Evolutionary conservation across 2,329 filamentous ascomycete genomes (phyloP), one percentile per base, ranked within the genome.

Genomic region (Annulohypoxylon truncatum): DNA sequence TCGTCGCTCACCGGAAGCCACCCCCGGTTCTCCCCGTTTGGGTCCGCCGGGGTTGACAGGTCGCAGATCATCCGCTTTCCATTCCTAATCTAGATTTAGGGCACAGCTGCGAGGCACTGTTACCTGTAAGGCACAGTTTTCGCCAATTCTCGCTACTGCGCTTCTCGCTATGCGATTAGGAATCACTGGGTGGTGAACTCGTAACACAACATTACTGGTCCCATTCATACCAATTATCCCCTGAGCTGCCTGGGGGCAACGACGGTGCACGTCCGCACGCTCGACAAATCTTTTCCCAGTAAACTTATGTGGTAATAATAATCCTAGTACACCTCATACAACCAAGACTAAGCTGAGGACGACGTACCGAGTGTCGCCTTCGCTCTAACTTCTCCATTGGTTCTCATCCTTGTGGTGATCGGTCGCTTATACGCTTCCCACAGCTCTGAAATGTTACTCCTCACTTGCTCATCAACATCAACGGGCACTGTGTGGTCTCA

Each of bases 31-130:
- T 8, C 22, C 44, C 54, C 44, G 53, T 35, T 10, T 8, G 33
- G 33, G 53, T 48, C 53, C 40, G 29, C 44, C 26, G 24, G 15
- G 29, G 29, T 28, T 48, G 55, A 59, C 46, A 42, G 12, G 46
- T 51, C 55, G 47, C 33, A 33, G 46, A 58, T 50, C 44, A 24
- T 31, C 55, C 6, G 22, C 24, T 20, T 15, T 40, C 9, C 10
- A 50, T 50, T 24, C 55, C 44, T 58, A 18, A 31, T 51, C 22
- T 24, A n/a, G 55, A 31, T 29, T n/a, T 26, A 40, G 38, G 44
- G 18, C 13, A 13, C 13, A 10, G 40, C 10, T 24, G 18, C 24
- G 18, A 24, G 40, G 44, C 44, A 47, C 44, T n/a, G n/a, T n/a
- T n/a, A 47, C 12, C 20, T 18, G 13, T 38, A 44, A 44, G 18